A percentile compares a stretch with the other conserved stretches of the same genome.
Conservation (phyloP, 2,329 filamentous ascomycete genomes). For the Emergomyces africanus region DNA sequence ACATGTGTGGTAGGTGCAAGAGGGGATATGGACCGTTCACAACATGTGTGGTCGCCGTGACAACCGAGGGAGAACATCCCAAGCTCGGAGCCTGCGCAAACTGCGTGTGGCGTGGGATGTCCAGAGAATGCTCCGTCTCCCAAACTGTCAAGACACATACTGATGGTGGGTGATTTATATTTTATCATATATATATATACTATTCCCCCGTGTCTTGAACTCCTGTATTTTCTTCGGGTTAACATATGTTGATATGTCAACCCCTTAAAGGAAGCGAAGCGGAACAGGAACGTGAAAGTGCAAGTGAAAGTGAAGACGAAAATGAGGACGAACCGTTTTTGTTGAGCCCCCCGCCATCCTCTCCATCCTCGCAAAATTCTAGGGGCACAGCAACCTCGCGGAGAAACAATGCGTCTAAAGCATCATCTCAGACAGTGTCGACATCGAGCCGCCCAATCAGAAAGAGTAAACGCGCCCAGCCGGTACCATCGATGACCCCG, state of each 20-base stretch:
- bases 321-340: neutral
- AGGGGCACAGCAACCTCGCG: no score
- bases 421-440: neutral
- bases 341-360: neutral
- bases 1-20: neutral
- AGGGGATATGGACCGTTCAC: neutral
- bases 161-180: neutral
- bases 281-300: neutral
- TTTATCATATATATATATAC: neutral
- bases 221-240: neutral
- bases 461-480: no score
- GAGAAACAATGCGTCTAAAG: neutral
- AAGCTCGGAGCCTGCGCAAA: neutral
- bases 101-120: neutral
- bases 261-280: neutral
- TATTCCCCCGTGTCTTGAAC: neutral
- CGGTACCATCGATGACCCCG: neutral
- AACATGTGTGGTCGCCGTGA: neutral
- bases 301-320: neutral
- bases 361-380: neutral
- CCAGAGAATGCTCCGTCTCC: neutral
- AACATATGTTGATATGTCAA: neutral
- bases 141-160: neutral
- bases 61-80: neutral
- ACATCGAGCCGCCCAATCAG: neutral